Percentiles rank a stretch among this genome's conserved stretches.
Evolutionary conservation across 2,329 filamentous ascomycete genomes (phyloP).

Genomic region (Esteya vermicola): DNA sequence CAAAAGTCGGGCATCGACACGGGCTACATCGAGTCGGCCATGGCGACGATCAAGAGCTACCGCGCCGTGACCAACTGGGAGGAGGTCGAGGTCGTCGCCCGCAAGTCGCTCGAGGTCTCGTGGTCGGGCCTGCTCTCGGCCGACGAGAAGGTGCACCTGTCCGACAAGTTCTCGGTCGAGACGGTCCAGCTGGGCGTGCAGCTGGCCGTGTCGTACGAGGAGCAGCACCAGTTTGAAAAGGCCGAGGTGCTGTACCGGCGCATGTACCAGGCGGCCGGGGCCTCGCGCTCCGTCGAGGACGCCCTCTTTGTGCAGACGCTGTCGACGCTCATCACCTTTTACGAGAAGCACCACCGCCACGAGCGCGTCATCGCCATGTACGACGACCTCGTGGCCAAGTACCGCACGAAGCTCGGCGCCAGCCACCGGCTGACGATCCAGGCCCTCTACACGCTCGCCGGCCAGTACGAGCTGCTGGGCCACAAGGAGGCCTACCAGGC

Average conservation of each 20-base stretch:
- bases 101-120: slow-evolving; percentile 21
- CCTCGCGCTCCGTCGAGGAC: slow-evolving; percentile 17
- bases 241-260: slow-evolving; percentile 23
- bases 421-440: slow-evolving; percentile 20
- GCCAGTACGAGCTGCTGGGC: slow-evolving; percentile 14
- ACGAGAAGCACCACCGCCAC: slow-evolving; percentile 22
- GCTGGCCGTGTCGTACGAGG: slow-evolving; percentile 21
- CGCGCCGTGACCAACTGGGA: slow-evolving; percentile 18
- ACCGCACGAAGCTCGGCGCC: slow-evolving; percentile 15
- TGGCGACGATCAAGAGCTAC: slow-evolving; percentile 20
- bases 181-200: slow-evolving; percentile 18
- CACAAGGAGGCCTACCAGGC: slow-evolving; percentile 20
- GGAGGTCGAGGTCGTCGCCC: slow-evolving; percentile 21
- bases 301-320: slow-evolving; percentile 16
- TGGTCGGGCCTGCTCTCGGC: slow-evolving; percentile 22
- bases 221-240: slow-evolving; percentile 20
- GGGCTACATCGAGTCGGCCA: slow-evolving; percentile 20
- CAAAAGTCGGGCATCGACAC: too few species aligned
- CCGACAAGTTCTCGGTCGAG: slow-evolving; percentile 18
- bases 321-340: slow-evolving; percentile 17
- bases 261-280: slow-evolving; percentile 20
- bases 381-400: slow-evolving; percentile 18
- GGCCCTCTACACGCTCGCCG: slow-evolving; percentile 17
- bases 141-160: slow-evolving; percentile 16
- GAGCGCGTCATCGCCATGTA: slow-evolving; percentile 23